Conservation (phyloP, 2,329 filamentous ascomycete genomes). For the Kalmusia sp. region DNA sequence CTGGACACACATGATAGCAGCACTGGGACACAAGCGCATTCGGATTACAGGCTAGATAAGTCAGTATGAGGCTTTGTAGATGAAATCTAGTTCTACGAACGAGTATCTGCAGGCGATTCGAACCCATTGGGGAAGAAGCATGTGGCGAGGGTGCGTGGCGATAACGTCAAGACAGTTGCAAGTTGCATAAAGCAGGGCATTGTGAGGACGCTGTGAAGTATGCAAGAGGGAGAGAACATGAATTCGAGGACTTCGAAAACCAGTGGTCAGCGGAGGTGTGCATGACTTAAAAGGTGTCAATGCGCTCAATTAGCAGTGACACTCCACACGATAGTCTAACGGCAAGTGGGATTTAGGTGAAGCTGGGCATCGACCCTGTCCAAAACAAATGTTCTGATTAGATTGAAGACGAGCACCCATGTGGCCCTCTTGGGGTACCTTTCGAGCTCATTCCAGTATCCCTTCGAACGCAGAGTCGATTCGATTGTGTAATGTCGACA, state of each 20-base stretch:
- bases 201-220: neutral
- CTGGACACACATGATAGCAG: slow-evolving; percentile 26
- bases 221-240: neutral
- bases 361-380: too few relatives aligned
- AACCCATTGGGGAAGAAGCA: slow-evolving; percentile 21
- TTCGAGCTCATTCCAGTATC: neutral
- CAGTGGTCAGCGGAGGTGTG: neutral
- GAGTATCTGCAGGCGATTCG: slow-evolving; percentile 11
- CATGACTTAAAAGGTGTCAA: slow-evolving; percentile 1
- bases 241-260: neutral
- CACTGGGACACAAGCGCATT: slow-evolving; percentile 28
- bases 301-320: neutral
- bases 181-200: slow-evolving; percentile 16
- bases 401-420: neutral
- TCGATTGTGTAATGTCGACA: neutral
- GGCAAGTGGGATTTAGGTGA: neutral
- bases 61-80: neutral
- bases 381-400: too few relatives aligned
- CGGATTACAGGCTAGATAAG: slow-evolving; percentile 19
- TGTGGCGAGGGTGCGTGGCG: slow-evolving; percentile 7
- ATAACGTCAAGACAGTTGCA: slow-evolving; percentile 6
- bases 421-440: neutral
- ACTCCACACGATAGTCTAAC: neutral
- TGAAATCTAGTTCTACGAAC: slow-evolving; percentile 7
- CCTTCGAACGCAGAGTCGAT: too few relatives aligned